Percentiles rank a stretch among this genome's conserved stretches.
Conservation (phyloP, 1,284 basidiomycete genomes). For the Acaromyces ingoldii region DNA sequence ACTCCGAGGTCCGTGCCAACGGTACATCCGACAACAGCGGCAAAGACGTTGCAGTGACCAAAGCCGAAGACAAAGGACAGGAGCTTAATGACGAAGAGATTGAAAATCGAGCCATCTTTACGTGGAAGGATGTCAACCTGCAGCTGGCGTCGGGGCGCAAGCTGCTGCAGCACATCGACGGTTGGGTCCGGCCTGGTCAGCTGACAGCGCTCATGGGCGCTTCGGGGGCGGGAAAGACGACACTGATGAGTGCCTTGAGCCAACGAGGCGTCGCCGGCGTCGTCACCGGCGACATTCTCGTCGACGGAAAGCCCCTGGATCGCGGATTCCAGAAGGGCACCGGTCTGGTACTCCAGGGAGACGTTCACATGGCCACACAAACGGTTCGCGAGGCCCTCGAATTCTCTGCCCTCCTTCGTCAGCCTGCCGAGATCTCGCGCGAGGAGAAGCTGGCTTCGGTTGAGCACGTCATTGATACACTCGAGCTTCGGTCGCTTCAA, state of each 20-base stretch:
- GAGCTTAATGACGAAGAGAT: neutral
- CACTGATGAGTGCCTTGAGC: conserved; percentile 16
- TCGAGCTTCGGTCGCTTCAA: conserved; percentile 28
- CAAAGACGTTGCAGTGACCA: neutral
- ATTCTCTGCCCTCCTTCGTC: conserved; percentile 38
- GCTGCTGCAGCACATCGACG: conserved; percentile 20
- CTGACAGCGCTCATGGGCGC: conserved; percentile 19
- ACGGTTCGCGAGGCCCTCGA: conserved; percentile 41
- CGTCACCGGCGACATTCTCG: conserved; percentile 14
- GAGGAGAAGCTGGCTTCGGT: conserved; percentile 32
- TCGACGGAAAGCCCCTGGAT: conserved; percentile 18
- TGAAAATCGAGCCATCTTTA: conserved; percentile 15
- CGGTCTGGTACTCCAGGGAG: conserved; percentile 22
- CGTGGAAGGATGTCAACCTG: conserved; percentile 19
- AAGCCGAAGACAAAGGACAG: neutral
- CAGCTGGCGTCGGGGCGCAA: conserved; percentile 13
- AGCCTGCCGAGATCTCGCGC: conserved; percentile 25
- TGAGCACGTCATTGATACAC: conserved; percentile 27
- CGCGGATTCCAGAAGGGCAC: conserved; percentile 16
- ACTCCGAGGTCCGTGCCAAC: neutral
- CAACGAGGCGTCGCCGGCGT: conserved; percentile 14
- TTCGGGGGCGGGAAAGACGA: conserved; percentile 19
- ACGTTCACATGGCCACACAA: conserved; percentile 32
- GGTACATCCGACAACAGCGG: neutral
- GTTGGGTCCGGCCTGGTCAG: conserved; percentile 15